Evolutionary conservation across 345 rosid genomes (phyloP).

Genomic region (Citrus cavaleriei): DNA sequence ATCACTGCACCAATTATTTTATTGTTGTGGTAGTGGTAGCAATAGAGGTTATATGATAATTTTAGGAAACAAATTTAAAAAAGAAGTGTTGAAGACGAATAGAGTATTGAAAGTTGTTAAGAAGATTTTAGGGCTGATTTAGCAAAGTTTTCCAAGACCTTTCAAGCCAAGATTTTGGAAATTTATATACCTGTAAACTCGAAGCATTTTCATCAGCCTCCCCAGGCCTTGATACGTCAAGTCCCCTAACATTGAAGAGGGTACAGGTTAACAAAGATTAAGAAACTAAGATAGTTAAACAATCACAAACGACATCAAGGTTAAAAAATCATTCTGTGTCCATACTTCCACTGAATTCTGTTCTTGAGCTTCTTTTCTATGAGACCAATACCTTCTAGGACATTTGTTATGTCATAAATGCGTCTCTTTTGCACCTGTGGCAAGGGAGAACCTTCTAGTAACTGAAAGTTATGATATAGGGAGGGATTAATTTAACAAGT

Average conservation of each 20-base stretch:
- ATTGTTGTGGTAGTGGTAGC: not conserved
- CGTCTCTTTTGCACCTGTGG: constrained; percentile 95
- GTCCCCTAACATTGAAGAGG: constrained; percentile 57
- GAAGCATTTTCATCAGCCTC: constrained; percentile 66
- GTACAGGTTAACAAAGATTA: not conserved
- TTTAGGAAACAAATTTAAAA: not conserved
- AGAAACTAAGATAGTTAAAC: not conserved
- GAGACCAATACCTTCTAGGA: constrained; percentile 97
- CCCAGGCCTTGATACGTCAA: constrained; percentile 83
- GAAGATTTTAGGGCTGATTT: not conserved
- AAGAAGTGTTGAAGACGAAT: not conserved
- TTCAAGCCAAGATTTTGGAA: constrained; percentile 10
- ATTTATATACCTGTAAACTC: constrained; percentile 66
- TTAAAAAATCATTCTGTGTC: constrained; percentile 5
- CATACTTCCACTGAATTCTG: constrained; percentile 98
- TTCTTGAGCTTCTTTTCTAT: constrained; percentile 97
- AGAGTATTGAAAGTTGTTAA: not conserved
- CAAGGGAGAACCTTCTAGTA: constrained; percentile 19
- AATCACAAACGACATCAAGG: constrained; percentile 1
- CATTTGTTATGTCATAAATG: constrained; percentile 97
- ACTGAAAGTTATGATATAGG: not conserved
- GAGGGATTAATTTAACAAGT: constrained; percentile 5
- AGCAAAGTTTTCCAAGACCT: not conserved
- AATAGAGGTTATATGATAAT: not conserved
- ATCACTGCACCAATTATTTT: not conserved